Evolutionary conservation across 495 filamentous ascomycete genomes (phyloP).

Genomic region (Penicillium herquei): DNA sequence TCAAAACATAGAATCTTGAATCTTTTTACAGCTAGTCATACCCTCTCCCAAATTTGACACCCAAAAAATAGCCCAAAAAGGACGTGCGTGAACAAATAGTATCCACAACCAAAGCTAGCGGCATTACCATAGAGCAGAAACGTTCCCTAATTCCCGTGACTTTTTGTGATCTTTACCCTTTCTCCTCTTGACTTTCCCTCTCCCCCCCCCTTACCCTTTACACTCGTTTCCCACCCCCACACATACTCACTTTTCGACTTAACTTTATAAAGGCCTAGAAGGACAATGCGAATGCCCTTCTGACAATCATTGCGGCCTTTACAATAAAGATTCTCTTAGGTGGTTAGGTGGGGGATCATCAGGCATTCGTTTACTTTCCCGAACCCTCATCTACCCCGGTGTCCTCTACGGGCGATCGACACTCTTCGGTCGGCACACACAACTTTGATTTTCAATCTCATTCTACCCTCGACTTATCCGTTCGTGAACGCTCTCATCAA

Average conservation of each 20-base stretch:
- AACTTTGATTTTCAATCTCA: slow-evolving; percentile 2
- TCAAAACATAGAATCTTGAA: background rate
- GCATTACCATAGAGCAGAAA: slow-evolving; percentile 14
- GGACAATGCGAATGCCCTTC: slow-evolving; percentile 15
- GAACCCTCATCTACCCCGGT: background rate
- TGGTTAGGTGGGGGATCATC: slow-evolving; percentile 15
- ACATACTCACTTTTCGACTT: background rate
- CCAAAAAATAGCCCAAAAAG: background rate
- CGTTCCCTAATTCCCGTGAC: slow-evolving; percentile 12
- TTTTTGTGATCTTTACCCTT: slow-evolving; percentile 10
- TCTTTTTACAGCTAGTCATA: too few species aligned
- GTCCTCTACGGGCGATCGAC: slow-evolving; percentile 16
- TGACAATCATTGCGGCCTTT: slow-evolving; percentile 8
- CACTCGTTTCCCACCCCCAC: background rate
- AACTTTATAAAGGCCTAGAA: background rate
- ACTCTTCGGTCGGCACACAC: slow-evolving; percentile 20
- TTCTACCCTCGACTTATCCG: background rate
- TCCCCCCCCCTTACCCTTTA: background rate
- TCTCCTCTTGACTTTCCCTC: slow-evolving; percentile 6
- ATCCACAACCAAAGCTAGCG: slow-evolving; percentile 8
- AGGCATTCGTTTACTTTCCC: slow-evolving; percentile 1
- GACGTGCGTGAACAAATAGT: background rate
- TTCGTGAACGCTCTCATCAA: background rate
- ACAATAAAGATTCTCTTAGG: background rate
- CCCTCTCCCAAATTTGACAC: background rate